Base-by-base conservation (phyloP, 78 protist species). In the Dictyostelium capitatum region DNA sequence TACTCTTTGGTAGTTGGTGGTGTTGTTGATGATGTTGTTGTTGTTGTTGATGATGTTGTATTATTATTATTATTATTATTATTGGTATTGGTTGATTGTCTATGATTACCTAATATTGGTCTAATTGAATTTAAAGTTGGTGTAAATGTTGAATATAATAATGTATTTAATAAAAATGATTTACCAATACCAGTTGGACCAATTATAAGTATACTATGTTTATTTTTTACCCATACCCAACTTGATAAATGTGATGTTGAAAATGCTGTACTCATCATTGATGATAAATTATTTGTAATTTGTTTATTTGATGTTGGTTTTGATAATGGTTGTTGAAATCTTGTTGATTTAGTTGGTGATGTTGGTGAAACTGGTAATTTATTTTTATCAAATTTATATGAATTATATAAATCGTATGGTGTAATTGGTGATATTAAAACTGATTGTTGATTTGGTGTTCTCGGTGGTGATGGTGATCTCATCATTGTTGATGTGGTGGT, bases 141-240 rank as follows among this genome's bases (percentile, higher is more conserved):
- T 15, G 79, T 87, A 48, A 87, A 87, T 15, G 93, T 50, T 14
- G 93, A 37, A 30, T 70, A 62, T 43, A 87, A 50, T 20, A 87
- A 19, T 11, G 93, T 87, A 37, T 87, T 87, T 20, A 87, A 14
- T 48, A 87, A 70, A 70, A 77, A 87, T 11, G 83, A 54, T 80
- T 87, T 87, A 47, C 93, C 93, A 50, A 87, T 87, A 50, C 79
- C 79, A 14, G 48, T 32, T 46, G 93, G 79, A 37, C 93, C 93
- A 51, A 87, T 77, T 1, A 87, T 74, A 10, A 87, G 73, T 32
- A 87, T 87, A 5, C 83, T 75, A 28, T 87, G 93, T 20, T 50
- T 54, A 65, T 77, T 77, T 82, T 87, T 87, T 6, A 87, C 93
- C 83, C 93, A 87, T 6, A 77, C 84, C 83, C 84, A 87, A n/a